phyloP scores from a whole-genome alignment of 2,329 filamentous ascomycete genomes.

The Ophiostoma quercus region DNA sequence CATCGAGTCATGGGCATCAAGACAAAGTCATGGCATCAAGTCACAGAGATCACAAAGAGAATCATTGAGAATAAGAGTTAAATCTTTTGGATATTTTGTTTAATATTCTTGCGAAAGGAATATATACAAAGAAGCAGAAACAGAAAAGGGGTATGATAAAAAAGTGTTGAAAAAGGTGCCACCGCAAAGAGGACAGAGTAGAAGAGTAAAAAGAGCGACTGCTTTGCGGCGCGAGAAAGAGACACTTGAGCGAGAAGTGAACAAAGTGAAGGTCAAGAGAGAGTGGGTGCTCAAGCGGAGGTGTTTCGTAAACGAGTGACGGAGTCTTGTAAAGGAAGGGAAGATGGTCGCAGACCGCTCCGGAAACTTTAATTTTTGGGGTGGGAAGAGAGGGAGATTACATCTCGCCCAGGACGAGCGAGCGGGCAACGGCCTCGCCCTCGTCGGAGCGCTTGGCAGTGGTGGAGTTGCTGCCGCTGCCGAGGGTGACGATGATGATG shows the following conservation, averaged over 20 bases:
- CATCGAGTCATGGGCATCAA: background rate
- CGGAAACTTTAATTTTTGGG: background rate
- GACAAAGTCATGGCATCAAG: too few relatives aligned
- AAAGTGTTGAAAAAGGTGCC: background rate
- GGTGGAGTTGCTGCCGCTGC: conserved; percentile 25
- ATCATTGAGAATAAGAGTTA: too few relatives aligned
- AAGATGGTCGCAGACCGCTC: conserved; percentile 18
- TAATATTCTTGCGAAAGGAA: background rate
- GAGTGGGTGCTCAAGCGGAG: conserved; percentile 1
- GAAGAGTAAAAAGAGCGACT: background rate
- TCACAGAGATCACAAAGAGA: background rate
- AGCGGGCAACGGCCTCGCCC: conserved; percentile 26
- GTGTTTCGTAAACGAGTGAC: conserved; percentile 5
- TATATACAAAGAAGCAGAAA: conserved; percentile 14
- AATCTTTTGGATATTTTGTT: background rate
- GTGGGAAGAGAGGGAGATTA: too few relatives aligned
- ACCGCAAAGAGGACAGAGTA: background rate
- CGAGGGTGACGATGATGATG: conserved; percentile 35
- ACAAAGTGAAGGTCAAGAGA: background rate
- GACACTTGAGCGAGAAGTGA: background rate
- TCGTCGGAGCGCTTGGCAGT: conserved; percentile 20
- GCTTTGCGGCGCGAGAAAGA: background rate
- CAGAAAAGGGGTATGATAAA: conserved; percentile 14
- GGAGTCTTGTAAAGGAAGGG: too few relatives aligned
- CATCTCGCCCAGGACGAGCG: conserved; percentile 27